Evolutionary conservation across 805 yeast genomes (phyloP).

Genomic region (Groenewaldozyma tartarivorans): DNA sequence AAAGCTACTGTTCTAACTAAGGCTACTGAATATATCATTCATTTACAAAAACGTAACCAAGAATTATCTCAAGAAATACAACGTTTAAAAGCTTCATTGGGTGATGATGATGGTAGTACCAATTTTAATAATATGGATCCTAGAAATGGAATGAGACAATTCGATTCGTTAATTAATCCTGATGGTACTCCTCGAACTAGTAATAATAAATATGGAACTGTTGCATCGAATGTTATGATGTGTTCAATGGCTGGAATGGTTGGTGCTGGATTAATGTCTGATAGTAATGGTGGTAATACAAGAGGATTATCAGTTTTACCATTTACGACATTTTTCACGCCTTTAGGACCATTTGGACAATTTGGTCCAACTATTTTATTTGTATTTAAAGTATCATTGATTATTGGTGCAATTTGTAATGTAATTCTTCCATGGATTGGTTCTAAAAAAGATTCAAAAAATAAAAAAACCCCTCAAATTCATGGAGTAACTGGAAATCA

Average conservation of each 20-base stretch:
- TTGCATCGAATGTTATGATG: conserved; percentile 24
- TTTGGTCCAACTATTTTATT: conserved; percentile 9
- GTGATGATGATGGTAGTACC: not conserved
- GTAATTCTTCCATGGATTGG: conserved; percentile 21
- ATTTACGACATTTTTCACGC: conserved; percentile 7
- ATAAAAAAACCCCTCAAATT: not conserved
- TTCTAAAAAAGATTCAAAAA: not conserved
- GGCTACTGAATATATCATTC: conserved; percentile 72
- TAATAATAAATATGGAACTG: conserved; percentile 1
- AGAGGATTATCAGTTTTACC: conserved; percentile 27
- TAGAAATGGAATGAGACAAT: not conserved
- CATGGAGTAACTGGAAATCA: not conserved
- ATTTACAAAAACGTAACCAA: conserved; percentile 52
- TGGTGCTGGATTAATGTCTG: conserved; percentile 23
- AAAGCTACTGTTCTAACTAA: conserved; percentile 71
- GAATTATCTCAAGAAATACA: conserved; percentile 43
- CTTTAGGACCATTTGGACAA: conserved; percentile 4
- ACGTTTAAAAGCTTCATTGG: conserved; percentile 27
- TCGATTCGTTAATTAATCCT: not conserved
- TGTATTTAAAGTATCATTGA: conserved; percentile 18
- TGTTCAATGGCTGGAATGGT: conserved; percentile 30
- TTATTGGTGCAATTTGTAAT: conserved; percentile 23
- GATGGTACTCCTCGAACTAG: not conserved
- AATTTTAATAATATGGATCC: not conserved
- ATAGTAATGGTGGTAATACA: conserved; percentile 12